Conservation (phyloP, 1,139 yeast genomes). For the Candida dubliniensis region DNA sequence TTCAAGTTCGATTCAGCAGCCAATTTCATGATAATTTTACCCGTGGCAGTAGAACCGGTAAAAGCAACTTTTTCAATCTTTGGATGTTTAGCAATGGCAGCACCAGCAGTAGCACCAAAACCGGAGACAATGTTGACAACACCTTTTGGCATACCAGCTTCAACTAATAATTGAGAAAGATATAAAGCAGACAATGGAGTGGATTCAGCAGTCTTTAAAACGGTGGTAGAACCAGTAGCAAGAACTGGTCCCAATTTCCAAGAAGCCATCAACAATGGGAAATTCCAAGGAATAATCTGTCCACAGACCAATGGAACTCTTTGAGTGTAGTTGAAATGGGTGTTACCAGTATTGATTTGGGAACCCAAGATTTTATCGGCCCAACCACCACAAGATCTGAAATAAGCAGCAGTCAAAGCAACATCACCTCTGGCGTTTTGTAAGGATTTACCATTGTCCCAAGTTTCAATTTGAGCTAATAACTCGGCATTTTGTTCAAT, state of each 20-base stretch:
- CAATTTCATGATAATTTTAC: constrained; percentile 70
- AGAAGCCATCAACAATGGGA: constrained; percentile 79
- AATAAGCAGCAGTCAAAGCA: constrained; percentile 57
- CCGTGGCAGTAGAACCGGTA: constrained; percentile 84
- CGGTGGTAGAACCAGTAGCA: constrained; percentile 78
- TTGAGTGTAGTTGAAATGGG: constrained; percentile 59
- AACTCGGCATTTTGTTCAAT: constrained; percentile 59
- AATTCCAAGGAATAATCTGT: constrained; percentile 85
- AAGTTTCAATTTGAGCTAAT: constrained; percentile 67
- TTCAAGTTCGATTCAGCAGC: constrained; percentile 70
- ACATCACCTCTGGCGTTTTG: constrained; percentile 56
- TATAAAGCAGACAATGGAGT: constrained; percentile 79
- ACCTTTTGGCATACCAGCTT: constrained; percentile 80
- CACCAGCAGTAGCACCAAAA: constrained; percentile 76
- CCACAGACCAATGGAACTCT: constrained; percentile 77
- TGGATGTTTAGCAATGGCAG: constrained; percentile 68
- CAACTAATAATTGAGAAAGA: constrained; percentile 57
- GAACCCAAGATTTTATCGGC: constrained; percentile 77
- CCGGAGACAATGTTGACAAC: constrained; percentile 76
- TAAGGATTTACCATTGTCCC: constrained; percentile 80
- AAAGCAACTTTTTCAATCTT: constrained; percentile 77
- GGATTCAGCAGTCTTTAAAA: constrained; percentile 78
- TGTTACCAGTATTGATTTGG: constrained; percentile 60
- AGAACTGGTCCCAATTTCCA: constrained; percentile 88
- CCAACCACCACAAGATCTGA: constrained; percentile 81